Evolutionary conservation across 768 basidiomycete genomes (phyloP), one percentile per base, ranked within the genome.

Genomic region (Saitozyma sp.): DNA sequence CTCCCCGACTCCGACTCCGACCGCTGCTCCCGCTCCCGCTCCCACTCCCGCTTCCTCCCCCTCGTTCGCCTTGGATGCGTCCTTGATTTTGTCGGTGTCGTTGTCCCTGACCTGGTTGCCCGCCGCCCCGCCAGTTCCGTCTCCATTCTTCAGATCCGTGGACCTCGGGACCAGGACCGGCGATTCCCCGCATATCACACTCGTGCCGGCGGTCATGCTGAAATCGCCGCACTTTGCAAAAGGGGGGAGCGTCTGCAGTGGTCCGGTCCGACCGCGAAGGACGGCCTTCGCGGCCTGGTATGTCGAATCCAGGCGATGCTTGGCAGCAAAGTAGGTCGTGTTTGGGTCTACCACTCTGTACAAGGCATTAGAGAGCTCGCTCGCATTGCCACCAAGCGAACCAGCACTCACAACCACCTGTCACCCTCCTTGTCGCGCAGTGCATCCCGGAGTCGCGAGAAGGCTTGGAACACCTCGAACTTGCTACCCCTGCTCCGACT

Each of bases 281-380:
- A 70, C 17, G 2, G 38, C 42, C 54, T 76, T 76, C 43, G 62
- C 68, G 6, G 13, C n/a, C 50, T 76, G 74, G 56, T 76, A 76
- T 9, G 8, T 50, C 17, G 63, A 64, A 37, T 29, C 17, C 29
- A 42, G 19, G 14, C 13, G 42, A 41, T 73, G 67, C 55, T 73
- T 76, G 41, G 29, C 14, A 1, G 48, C 58, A 49, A 59, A 54
- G 54, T 67, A 74, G 11, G 66, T 66, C 48, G 11, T 20, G 10
- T 53, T 37, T 37, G 50, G 42, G n/a, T 11, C 13, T 52, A 19
- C 13, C 51, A 17, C 37, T 52, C 16, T 29, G 20, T 10, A 3
- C 51, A 10, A 13, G 10, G 17, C 3, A 52, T 11, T 52, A 10
- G n/a, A 11, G 16, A 52, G n/a, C 51, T 11, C n/a, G 51, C 51